Evolutionary conservation across 495 filamentous ascomycete species (phyloP), one percentile per base, ranked within the genome.

Genomic region (Choiromyces venosus): DNA sequence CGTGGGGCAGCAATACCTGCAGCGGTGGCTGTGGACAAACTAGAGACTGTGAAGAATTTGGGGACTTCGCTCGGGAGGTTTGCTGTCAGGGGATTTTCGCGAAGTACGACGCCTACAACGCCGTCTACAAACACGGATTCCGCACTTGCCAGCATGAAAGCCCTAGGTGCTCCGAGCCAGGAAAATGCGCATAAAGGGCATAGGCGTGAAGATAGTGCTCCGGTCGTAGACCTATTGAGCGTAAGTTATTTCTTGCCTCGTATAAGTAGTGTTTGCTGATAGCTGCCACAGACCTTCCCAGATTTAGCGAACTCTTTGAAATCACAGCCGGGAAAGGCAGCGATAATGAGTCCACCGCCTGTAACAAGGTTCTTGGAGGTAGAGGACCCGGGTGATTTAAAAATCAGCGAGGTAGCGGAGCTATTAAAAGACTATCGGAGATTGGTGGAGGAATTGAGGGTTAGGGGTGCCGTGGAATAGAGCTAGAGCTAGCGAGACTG

Each of bases 391-490:
- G 87, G 87, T 9, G 94, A 98, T 70, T 83, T 99, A 65, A 90
- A 86, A 70, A 82, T 98, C 66, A 89, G 89, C 29, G 95, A 99
- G 78, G 89, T 97, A 56, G 83, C 91, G 52, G 89, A 92, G 71
- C 80, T 99, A 73, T 83, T 99, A 69, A 88, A 88, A 77, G 95
- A 97, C 82, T 99, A 98, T 82, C 90, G 93, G 74, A 85, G 94
- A 67, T 83, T 99, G 18, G 92, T 92, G 10, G 85, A 83, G 29
- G 90, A 87, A 36, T 82, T 93, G 81, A 87, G 86, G 80, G 86
- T 88, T 71, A 82, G 87, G 81, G 87, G 87, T 5, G 88, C 86
- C 40, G 85, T 90, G 9, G 68, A 69, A 37, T 79, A 79, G 61
- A 18, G 65, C 37, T 42, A 18, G 64, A 29, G 29, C 40, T 66